phyloP scores from a whole-genome alignment of 2,329 filamentous ascomycete species.

The Penicillium expansum region DNA sequence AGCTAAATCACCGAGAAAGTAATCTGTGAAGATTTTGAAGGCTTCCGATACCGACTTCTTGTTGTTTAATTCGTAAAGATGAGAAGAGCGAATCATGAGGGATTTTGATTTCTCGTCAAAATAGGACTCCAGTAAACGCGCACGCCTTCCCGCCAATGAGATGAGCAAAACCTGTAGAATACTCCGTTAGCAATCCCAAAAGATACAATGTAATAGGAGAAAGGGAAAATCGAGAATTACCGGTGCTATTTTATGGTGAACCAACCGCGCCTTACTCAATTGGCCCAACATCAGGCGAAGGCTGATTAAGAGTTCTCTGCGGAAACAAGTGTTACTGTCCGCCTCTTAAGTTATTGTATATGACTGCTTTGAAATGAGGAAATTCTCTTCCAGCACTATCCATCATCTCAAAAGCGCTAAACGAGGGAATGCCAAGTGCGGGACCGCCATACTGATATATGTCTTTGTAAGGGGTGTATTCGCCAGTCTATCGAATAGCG shows the following conservation, averaged over 20 bases:
- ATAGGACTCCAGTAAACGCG: neutral
- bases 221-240: neutral
- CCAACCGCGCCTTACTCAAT: neutral
- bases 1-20: neutral
- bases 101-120: neutral
- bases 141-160: neutral
- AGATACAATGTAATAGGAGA: rapidly evolving
- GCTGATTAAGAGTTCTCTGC: neutral
- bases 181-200: neutral
- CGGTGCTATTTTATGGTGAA: neutral
- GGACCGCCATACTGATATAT: rapidly evolving
- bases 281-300: neutral
- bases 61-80: neutral
- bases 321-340: neutral
- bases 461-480: neutral
- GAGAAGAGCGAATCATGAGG: neutral
- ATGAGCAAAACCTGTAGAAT: neutral
- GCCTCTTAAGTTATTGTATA: neutral
- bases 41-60: neutral
- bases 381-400: neutral
- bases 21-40: neutral
- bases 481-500: rapidly evolving
- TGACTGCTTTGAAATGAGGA: neutral
- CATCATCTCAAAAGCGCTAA: neutral
- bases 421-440: too few relatives aligned